Conservation (phyloP, 352 stramenopile genomes). For the Blastocystis sp. region DNA sequence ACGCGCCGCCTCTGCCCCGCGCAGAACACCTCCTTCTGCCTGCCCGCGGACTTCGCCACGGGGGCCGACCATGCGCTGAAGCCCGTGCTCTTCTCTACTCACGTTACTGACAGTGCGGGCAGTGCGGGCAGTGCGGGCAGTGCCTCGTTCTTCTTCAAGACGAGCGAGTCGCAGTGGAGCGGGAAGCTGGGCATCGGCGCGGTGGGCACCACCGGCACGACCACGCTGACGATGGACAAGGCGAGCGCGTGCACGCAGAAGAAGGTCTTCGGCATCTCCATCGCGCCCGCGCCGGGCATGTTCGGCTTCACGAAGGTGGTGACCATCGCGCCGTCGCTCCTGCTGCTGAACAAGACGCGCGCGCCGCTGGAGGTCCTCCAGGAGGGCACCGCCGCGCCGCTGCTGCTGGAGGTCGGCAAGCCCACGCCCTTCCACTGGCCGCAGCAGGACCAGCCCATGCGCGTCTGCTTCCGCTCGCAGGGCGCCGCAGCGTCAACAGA, state of each 20-base stretch:
- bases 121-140: background rate
- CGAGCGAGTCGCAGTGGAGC: constrained; percentile 6
- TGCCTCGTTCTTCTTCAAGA: constrained; percentile 21
- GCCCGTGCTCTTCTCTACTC: background rate
- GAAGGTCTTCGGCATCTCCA: constrained; percentile 34
- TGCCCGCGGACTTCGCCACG: too few species aligned
- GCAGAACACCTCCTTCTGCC: too few species aligned
- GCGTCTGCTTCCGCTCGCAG: constrained; percentile 12
- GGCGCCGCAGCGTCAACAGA: background rate
- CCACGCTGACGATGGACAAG: constrained; percentile 36
- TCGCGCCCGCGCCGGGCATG: constrained; percentile 10
- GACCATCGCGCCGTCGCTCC: constrained; percentile 30
- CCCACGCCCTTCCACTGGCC: constrained; percentile 42
- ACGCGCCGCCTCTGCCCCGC: background rate
- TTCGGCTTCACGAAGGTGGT: constrained; percentile 40
- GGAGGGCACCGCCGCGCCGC: background rate
- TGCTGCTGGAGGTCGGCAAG: background rate
- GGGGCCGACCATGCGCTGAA: background rate
- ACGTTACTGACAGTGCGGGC: background rate
- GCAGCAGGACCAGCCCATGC: constrained; percentile 2
- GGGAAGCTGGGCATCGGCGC: background rate
- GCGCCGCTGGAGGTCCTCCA: constrained; percentile 2
- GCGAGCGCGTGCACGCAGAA: constrained; percentile 5
- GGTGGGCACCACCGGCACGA: background rate
- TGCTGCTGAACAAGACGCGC: constrained; percentile 12